A percentile compares a stretch with the other conserved stretches of the same genome.
Evolutionary conservation across 257 asterid genomes (phyloP).

Genomic region (Solanum arcanum): DNA sequence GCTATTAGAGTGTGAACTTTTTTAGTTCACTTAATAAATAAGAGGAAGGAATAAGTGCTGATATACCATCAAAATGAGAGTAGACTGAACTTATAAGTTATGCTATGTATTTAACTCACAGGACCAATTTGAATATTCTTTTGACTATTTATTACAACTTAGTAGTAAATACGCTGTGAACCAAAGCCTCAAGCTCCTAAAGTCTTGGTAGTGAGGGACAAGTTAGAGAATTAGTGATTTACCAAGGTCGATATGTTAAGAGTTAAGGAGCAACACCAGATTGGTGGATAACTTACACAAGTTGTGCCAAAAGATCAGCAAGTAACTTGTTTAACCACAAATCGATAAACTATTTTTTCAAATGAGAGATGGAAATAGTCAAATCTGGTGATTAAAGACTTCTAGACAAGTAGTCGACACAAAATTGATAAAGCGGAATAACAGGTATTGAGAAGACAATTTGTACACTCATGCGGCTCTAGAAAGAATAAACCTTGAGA

Average conservation of each 20-base stretch:
- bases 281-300: not conserved
- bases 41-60: not conserved
- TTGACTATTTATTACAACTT: not conserved
- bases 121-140: not conserved
- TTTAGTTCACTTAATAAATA: not conserved
- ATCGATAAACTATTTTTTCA: not conserved
- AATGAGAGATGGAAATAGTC: not conserved
- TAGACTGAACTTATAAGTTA: not conserved
- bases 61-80: not conserved
- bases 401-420: not conserved
- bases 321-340: not conserved
- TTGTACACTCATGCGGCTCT: not conserved
- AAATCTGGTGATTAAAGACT: not conserved
- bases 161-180: not conserved
- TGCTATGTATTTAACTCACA: not conserved
- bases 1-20: not conserved
- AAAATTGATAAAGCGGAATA: not conserved
- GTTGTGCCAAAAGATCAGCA: not conserved
- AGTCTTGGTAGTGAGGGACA: not conserved
- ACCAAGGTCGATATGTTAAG: not conserved
- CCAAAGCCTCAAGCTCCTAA: not conserved
- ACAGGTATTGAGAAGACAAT: not conserved
- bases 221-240: not conserved
- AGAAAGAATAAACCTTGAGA: not conserved
- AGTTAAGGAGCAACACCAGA: not conserved